Base-by-base conservation (phyloP, 441 rosid genomes). In the Croton laevigatus region DNA sequence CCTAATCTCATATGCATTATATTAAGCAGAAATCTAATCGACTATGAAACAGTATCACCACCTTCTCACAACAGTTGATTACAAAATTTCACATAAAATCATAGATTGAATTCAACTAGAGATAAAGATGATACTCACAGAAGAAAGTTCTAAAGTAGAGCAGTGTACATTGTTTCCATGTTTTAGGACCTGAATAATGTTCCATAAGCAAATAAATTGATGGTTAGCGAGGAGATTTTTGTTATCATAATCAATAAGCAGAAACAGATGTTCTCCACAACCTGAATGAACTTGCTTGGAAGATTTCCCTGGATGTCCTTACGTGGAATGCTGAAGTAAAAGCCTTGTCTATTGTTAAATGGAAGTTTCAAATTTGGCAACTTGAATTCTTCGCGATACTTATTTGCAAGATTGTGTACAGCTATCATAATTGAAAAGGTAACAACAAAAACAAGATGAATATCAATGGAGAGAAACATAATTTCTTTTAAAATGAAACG, bases 251-350 rank as follows among this genome's bases (percentile, higher is more conserved):
- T 59, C 68, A 46, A 13, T 23, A 60, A 57, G 71, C 62, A 55
- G 72, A 64, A 57, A 69, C 58, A 48, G 36, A 40, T 57, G 53
- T 45, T 34, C 68, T 66, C 34, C 14, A 49, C 61, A 62, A 95
- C 99, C 97, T 93, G 99, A 77, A 92, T 93, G 81, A 91, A 95
- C 85, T 88, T 93, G 86, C 78, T 86, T 44, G 99, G 98, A 79
- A 93, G 92, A 84, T 85, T 88, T 83, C 96, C 96, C 79, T 86
- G 92, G 71, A 89, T 82, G 62, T 91, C 98, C 81, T 95, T 95
- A 59, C 75, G 89, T 52, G 95, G 90, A 81, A 95, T 88, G 82
- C 99, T 93, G 68, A 93, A 85, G 84, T 89, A 93, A 91, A 95
- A 95, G 27, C 99, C 99, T 76, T 89, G 98, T 81, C 93, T 86